These are phyloP conservation scores for Asparagopsis taxiformis DNA, from an alignment of 31 red algal species.

Conservation along the genomic window DNA sequence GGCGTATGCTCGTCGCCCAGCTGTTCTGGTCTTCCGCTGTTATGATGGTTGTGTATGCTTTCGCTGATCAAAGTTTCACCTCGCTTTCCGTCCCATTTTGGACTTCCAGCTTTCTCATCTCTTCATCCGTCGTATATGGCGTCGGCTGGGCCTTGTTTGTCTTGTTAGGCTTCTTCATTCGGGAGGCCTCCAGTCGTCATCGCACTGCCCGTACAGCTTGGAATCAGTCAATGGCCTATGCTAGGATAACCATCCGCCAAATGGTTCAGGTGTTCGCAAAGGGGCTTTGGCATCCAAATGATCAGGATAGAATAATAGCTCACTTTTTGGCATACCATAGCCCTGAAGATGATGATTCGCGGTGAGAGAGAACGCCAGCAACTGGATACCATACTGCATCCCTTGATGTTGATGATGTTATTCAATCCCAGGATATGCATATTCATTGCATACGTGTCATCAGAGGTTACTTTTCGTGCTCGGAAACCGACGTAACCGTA, in stretches of 20 bases:
- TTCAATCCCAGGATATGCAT: constrained; percentile 15
- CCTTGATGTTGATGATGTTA: constrained; percentile 31
- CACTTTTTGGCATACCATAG: constrained; percentile 49
- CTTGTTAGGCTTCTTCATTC: constrained; percentile 19
- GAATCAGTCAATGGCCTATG: not conserved
- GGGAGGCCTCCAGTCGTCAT: not conserved
- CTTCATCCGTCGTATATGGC: constrained; percentile 1
- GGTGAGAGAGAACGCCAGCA: constrained; percentile 22
- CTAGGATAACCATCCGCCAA: not conserved
- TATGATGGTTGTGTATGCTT: not conserved
- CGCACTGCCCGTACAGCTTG: not conserved
- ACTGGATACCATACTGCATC: constrained; percentile 13
- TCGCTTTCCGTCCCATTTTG: not conserved
- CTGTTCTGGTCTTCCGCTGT: not conserved
- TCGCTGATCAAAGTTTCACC: not conserved
- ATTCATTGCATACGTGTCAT: constrained; percentile 28
- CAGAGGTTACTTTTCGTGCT: not conserved
- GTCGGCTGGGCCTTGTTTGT: constrained; percentile 23
- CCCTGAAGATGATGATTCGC: constrained; percentile 40
- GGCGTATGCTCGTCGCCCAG: not conserved
- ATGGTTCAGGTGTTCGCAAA: constrained; percentile 23
- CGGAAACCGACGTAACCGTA: not conserved
- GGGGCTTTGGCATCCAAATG: constrained; percentile 32
- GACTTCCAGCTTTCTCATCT: not conserved
- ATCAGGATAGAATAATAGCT: constrained; percentile 20